Conservation (phyloP, 768 basidiomycete genomes). For the Xerocomellus amylosporus region DNA sequence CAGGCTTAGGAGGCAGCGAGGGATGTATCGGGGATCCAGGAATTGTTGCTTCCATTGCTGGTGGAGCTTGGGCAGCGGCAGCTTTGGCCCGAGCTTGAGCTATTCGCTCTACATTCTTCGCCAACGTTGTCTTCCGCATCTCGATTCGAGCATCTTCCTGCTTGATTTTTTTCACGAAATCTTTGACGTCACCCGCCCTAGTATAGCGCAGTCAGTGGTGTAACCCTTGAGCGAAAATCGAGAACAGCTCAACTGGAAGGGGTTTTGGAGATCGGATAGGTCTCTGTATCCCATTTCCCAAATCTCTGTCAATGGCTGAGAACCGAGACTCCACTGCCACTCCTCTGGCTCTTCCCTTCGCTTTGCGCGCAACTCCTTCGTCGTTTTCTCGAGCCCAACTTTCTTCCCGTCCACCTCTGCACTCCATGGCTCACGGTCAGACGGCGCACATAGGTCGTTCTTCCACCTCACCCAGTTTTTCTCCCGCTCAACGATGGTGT, state of each 20-base stretch:
- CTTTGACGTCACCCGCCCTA: slow-evolving; percentile 71
- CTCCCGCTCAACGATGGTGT: slow-evolving; percentile 72
- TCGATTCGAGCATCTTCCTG: slow-evolving; percentile 63
- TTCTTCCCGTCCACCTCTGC: slow-evolving; percentile 46
- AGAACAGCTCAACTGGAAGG: slow-evolving; percentile 56
- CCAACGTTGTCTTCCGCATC: slow-evolving; percentile 42
- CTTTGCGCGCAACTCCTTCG: slow-evolving; percentile 46
- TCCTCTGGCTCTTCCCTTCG: slow-evolving; percentile 57
- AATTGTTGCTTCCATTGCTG: slow-evolving; percentile 20
- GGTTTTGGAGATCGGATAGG: slow-evolving; percentile 57
- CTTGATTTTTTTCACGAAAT: slow-evolving; percentile 70
- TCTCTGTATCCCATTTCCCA: slow-evolving; percentile 81
- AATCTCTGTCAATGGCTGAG: slow-evolving; percentile 70
- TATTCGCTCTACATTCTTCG: slow-evolving; percentile 36
- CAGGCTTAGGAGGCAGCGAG: slow-evolving; percentile 71
- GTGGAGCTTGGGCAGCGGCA: slow-evolving; percentile 22
- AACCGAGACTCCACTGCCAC: slow-evolving; percentile 67
- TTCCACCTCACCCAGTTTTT: slow-evolving; percentile 93
- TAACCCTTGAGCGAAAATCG: background rate
- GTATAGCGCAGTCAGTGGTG: slow-evolving; percentile 3
- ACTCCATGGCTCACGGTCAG: slow-evolving; percentile 70
- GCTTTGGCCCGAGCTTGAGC: slow-evolving; percentile 45
- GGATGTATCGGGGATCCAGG: slow-evolving; percentile 55
- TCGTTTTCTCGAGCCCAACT: slow-evolving; percentile 62
- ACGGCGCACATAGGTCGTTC: slow-evolving; percentile 74